Conservation (phyloP, 768 basidiomycete species). For the Rhizopogon vinicolor region DNA sequence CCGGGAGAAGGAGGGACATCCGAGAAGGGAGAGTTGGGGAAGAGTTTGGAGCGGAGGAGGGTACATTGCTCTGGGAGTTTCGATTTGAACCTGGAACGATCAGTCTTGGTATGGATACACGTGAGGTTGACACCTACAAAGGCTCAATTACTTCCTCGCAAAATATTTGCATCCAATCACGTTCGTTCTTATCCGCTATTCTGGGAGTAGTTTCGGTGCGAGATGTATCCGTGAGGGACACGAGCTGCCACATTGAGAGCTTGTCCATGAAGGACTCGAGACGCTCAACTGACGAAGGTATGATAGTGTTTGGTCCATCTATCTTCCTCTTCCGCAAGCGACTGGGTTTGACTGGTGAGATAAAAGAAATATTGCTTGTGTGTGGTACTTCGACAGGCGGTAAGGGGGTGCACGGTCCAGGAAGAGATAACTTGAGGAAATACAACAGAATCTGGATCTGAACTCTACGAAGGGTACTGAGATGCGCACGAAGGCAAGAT, state of each 20-base stretch:
- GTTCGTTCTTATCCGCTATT: slow-evolving; percentile 18
- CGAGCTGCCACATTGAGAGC: slow-evolving; percentile 72
- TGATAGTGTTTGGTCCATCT: slow-evolving; percentile 14
- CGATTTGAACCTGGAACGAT: slow-evolving; percentile 45
- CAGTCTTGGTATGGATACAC: background rate
- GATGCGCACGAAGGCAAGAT: background rate
- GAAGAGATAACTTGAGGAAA: slow-evolving; percentile 59
- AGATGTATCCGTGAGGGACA: slow-evolving; percentile 34
- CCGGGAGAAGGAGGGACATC: slow-evolving; percentile 28
- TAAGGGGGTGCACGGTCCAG: slow-evolving; percentile 34
- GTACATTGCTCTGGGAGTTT: slow-evolving; percentile 48
- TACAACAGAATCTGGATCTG: slow-evolving; percentile 75
- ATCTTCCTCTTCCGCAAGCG: slow-evolving; percentile 16
- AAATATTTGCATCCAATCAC: slow-evolving; percentile 76
- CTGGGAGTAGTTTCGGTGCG: slow-evolving; percentile 9
- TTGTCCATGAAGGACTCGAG: slow-evolving; percentile 77
- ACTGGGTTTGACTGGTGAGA: slow-evolving; percentile 1
- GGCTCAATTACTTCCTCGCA: slow-evolving; percentile 63
- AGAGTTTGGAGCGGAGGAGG: slow-evolving; percentile 63
- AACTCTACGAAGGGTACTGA: slow-evolving; percentile 38
- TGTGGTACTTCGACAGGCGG: slow-evolving; percentile 22
- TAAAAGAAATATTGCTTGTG: slow-evolving; percentile 7
- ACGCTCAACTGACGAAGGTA: slow-evolving; percentile 39
- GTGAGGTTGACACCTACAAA: slow-evolving; percentile 37
- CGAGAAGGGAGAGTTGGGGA: slow-evolving; percentile 58